These are phyloP conservation scores for Backusella liffmaniae DNA, from an alignment of 192 early-diverging fungal species.

Conservation along the genomic window DNA sequence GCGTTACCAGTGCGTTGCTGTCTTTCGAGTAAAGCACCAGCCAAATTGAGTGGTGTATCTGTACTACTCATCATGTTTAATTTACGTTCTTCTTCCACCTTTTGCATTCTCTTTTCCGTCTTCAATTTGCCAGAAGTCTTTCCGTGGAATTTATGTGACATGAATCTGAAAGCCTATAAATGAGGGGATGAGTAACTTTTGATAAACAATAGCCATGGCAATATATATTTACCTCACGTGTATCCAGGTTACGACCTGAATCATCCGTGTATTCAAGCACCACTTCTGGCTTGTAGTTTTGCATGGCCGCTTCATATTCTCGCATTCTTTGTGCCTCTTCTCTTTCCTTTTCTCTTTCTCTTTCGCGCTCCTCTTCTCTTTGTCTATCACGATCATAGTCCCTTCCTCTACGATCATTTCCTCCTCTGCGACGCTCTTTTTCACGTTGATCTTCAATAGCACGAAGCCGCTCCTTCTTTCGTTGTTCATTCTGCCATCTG, in stretches of 20 bases:
- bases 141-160: constrained; percentile 97
- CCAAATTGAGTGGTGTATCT: constrained; percentile 78
- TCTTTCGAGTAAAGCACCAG: constrained; percentile 65
- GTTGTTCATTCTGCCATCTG: constrained; percentile 75
- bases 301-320: constrained; percentile 81
- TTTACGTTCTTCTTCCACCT: constrained; percentile 79
- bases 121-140: constrained; percentile 91
- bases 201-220: not conserved
- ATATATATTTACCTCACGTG: constrained; percentile 67
- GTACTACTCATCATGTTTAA: constrained; percentile 70
- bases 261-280: constrained; percentile 92
- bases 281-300: constrained; percentile 89
- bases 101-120: constrained; percentile 84
- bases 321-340: constrained; percentile 65
- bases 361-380: constrained; percentile 30
- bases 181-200: too few species aligned
- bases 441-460: constrained; percentile 67
- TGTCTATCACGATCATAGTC: constrained; percentile 38
- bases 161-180: constrained; percentile 76
- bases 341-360: constrained; percentile 51
- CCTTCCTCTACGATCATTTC: constrained; percentile 27
- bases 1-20: constrained; percentile 70
- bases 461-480: constrained; percentile 51
- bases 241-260: constrained; percentile 71
- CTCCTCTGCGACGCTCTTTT: constrained; percentile 59